Evolutionary conservation across 192 early-diverging fungal genomes (phyloP), one percentile per base, ranked within the genome.

Genomic region (Umbelopsis vinacea): DNA sequence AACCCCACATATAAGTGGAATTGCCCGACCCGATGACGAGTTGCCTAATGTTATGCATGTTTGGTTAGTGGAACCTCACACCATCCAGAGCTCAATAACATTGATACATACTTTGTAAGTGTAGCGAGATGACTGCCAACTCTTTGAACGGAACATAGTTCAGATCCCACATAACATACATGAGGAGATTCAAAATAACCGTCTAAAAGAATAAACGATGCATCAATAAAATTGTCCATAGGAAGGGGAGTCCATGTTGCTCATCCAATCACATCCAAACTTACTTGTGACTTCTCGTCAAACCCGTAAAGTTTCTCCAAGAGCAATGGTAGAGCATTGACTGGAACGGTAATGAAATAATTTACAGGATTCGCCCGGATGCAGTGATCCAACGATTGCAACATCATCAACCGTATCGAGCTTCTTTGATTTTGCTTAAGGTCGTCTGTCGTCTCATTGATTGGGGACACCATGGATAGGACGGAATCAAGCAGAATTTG

Each of bases 111-210:
- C 84, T 81, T 78, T 86, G 87, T 43, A 89, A 80, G 54, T 87
- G 84, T 10, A 87, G 74, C 1, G 78, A 83, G 19, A 85, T 63
- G 14, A 89, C 83, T 15, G 83, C 84, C 24, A 86, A 71, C 38
- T 87, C 85, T 37, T 85, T 81, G 68, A 91, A 88, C 3, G 89
- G 88, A 1, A 89, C 88, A 71, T 90, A 91, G 66, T 88, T 85
- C 12, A 91, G 68, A 76, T 85, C 82, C 45, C 77, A 73, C 75
- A 89, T 82, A 29, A 87, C 81, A 74, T 81, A 89, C 10, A 73
- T 70, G 17, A 91, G 75, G 7, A 89, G 71, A 47, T 84, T 79
- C 74, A 90, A 73, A 24, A 85, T 82, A 11, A 78, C 76, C 11
- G 71, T 71, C 84, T 88, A 76, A 37, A 46, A 52, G 23, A 23